phyloP scores from a whole-genome alignment of 2,329 filamentous ascomycete species.

The Tolypocladium pustulatum region DNA sequence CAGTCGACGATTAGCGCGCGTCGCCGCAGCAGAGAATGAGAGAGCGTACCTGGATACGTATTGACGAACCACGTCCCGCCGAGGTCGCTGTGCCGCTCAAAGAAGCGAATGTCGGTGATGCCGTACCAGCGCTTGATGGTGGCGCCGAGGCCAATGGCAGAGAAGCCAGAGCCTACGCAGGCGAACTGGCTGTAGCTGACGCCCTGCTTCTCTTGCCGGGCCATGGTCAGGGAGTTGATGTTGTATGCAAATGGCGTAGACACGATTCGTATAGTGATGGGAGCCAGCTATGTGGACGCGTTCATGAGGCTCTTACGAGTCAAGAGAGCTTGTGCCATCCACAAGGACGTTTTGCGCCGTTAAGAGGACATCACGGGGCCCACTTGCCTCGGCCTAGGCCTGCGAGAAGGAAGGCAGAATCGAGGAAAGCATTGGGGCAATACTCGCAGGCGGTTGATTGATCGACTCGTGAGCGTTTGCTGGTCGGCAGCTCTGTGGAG shows the following conservation, averaged over 20 bases:
- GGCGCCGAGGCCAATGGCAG: slow-evolving; percentile 50
- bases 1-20: neutral
- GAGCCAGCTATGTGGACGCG: neutral
- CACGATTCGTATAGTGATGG: neutral
- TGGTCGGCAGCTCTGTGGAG: neutral
- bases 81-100: slow-evolving; percentile 45
- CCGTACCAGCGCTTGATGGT: slow-evolving; percentile 45
- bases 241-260: neutral
- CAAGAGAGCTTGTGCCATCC: neutral
- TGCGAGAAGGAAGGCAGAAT: too few species aligned
- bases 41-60: slow-evolving; percentile 39
- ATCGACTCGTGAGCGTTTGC: too few species aligned
- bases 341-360: neutral
- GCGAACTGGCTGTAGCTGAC: slow-evolving; percentile 26
- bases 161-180: slow-evolving; percentile 49
- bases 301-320: neutral
- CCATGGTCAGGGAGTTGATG: neutral
- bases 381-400: too few species aligned
- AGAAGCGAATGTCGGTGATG: slow-evolving; percentile 49
- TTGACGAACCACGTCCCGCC: slow-evolving; percentile 58
- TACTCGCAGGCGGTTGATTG: too few species aligned
- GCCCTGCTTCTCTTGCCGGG: neutral
- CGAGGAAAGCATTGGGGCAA: neutral
- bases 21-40: neutral
- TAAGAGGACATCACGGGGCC: too few species aligned